A percentile compares a stretch with the other conserved stretches of the same genome.
These are phyloP conservation scores for Fusarium multiceps DNA, from an alignment of 2,329 filamentous ascomycete genomes.

Conservation along the genomic window DNA sequence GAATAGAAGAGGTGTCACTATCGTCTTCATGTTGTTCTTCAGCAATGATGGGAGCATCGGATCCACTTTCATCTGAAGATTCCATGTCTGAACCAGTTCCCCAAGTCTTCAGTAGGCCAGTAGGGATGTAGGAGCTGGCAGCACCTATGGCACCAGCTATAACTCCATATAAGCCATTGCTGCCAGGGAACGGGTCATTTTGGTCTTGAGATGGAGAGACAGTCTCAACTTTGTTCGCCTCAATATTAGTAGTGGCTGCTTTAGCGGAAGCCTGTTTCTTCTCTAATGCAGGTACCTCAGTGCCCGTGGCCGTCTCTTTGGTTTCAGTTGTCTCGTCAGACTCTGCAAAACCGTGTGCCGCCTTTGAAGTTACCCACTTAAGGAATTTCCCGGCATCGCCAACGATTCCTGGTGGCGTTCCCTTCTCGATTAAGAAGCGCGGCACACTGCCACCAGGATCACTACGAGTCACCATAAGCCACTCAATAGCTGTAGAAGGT, in stretches of 20 bases:
- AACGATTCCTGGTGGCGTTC: conserved; percentile 83
- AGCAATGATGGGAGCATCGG: conserved; percentile 38
- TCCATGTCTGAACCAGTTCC: conserved; percentile 43
- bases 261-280: conserved; percentile 8
- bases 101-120: conserved; percentile 49
- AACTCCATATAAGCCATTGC: conserved; percentile 66
- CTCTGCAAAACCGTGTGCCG: conserved; percentile 50
- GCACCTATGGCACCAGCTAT: conserved; percentile 64
- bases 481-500: conserved; percentile 71
- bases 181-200: conserved; percentile 52
- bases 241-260: conserved; percentile 41
- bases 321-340: conserved; percentile 21
- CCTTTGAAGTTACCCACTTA: conserved; percentile 71
- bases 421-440: conserved; percentile 89
- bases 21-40: conserved; percentile 44
- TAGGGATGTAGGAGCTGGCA: conserved; percentile 61
- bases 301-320: conserved; percentile 3
- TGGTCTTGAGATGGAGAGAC: conserved; percentile 28
- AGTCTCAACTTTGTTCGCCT: conserved; percentile 47
- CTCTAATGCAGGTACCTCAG: conserved; percentile 5
- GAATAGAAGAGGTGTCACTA: conserved; percentile 60
- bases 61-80: conserved; percentile 44
- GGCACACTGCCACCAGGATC: conserved; percentile 91
- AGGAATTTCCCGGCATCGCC: conserved; percentile 84
- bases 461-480: conserved; percentile 92